These are phyloP conservation scores for Geranomyces michiganensis DNA, from an alignment of 192 early-diverging fungal genomes.

Conservation along the genomic window DNA sequence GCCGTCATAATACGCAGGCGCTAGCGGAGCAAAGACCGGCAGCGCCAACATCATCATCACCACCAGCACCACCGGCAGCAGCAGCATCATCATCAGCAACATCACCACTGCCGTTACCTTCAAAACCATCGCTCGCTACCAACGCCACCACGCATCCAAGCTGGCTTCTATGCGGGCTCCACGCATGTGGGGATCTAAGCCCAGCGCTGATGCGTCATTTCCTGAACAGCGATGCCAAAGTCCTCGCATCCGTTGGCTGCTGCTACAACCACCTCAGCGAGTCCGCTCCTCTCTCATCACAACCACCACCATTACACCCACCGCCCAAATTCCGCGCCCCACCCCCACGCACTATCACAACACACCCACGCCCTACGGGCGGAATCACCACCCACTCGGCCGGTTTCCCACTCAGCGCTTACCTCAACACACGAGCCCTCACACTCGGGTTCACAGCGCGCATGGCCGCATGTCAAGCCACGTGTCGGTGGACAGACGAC, in stretches of 20 bases:
- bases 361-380: neutral
- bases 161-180: slow-evolving; percentile 81
- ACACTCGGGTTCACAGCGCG: slow-evolving; percentile 44
- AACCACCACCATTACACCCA: slow-evolving; percentile 15
- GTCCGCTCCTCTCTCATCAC: slow-evolving; percentile 6
- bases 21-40: neutral
- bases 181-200: slow-evolving; percentile 84
- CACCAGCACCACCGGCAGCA: neutral
- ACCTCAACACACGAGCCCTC: neutral
- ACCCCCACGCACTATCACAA: neutral
- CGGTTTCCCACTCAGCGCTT: slow-evolving; percentile 29
- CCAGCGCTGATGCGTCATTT: slow-evolving; percentile 67
- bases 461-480: slow-evolving; percentile 68
- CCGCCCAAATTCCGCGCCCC: slow-evolving; percentile 12
- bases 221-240: slow-evolving; percentile 47
- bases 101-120: neutral
- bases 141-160: neutral
- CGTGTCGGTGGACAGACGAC: slow-evolving; percentile 71
- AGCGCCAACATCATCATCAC: neutral
- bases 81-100: too few relatives aligned
- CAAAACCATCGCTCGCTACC: too few relatives aligned
- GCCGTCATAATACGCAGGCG: too few relatives aligned
- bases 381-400: slow-evolving; percentile 7
- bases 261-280: slow-evolving; percentile 86
- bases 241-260: slow-evolving; percentile 74